Percentiles rank a stretch among this genome's conserved stretches.
These are phyloP conservation scores for baker's yeast (Saccharomyces cerevisiae) DNA, from an alignment of 805 yeast genomes.

Conservation along the genomic window DNA sequence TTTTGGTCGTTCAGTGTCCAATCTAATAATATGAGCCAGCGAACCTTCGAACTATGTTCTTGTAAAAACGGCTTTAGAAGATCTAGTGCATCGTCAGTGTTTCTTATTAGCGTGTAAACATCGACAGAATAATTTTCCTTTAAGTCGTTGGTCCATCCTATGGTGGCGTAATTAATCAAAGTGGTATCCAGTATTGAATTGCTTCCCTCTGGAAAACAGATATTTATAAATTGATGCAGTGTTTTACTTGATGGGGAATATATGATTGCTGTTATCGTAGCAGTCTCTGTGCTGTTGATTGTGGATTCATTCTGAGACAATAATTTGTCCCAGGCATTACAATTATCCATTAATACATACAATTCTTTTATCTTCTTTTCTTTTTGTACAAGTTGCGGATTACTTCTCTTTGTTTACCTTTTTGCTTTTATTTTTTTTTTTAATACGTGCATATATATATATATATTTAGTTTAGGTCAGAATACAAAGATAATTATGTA, in stretches of 20 bases:
- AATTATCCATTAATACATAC: background rate
- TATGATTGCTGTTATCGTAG: background rate
- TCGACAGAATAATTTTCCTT: background rate
- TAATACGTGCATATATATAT: background rate
- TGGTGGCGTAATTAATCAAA: background rate
- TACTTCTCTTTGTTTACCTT: background rate
- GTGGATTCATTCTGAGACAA: background rate
- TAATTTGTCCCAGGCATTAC: background rate
- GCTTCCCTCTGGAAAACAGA: slow-evolving; percentile 3
- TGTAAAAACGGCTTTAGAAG: background rate
- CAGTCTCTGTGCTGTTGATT: background rate
- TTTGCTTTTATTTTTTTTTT: background rate
- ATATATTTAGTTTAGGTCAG: background rate
- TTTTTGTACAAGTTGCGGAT: background rate
- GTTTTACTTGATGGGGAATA: slow-evolving; percentile 6
- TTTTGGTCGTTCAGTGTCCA: slow-evolving; percentile 17
- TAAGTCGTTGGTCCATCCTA: background rate
- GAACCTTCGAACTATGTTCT: background rate
- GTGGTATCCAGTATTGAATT: background rate
- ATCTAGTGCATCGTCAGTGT: background rate
- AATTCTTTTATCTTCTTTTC: background rate
- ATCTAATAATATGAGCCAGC: slow-evolving; percentile 16
- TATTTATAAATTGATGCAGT: slow-evolving; percentile 5
- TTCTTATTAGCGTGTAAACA: background rate
- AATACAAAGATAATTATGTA: background rate